phyloP scores from a whole-genome alignment of 805 yeast species.

The Lipomyces spencermartinsiae region DNA sequence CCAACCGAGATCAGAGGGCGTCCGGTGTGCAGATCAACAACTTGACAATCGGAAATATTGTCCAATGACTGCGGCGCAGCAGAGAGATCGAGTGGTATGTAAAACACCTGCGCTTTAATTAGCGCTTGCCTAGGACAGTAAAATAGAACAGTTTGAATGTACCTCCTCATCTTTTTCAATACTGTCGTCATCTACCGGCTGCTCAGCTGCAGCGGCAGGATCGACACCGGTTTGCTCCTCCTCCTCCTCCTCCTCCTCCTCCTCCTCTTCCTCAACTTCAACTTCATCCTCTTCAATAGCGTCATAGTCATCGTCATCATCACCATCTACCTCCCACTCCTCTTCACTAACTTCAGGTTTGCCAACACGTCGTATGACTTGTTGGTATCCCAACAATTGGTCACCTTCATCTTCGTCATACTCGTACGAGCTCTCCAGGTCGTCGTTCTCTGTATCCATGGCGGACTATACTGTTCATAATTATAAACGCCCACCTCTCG shows the following conservation, averaged over 20 bases:
- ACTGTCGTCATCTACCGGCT: neutral
- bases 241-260: conserved; percentile 1
- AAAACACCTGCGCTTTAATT: conserved; percentile 18
- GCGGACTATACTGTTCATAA: neutral
- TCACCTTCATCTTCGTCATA: conserved; percentile 18
- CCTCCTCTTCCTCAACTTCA: neutral
- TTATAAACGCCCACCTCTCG: too few relatives aligned
- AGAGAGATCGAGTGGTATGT: conserved; percentile 31
- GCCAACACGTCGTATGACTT: conserved; percentile 12
- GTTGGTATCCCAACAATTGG: conserved; percentile 3
- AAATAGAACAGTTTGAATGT: neutral
- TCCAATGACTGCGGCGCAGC: conserved; percentile 27
- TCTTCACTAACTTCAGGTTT: conserved; percentile 17
- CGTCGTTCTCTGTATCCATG: conserved; percentile 3
- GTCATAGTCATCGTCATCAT: conserved; percentile 14
- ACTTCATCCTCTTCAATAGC: conserved; percentile 18
- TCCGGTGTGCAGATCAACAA: conserved; percentile 23
- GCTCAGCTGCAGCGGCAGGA: conserved; percentile 2
- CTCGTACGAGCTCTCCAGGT: conserved; percentile 20
- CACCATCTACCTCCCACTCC: conserved; percentile 15
- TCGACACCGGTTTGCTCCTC: neutral
- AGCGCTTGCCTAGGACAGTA: neutral
- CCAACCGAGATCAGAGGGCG: conserved; percentile 32
- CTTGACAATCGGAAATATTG: conserved; percentile 15
- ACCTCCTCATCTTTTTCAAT: conserved; percentile 18